These are phyloP conservation scores for Leccinum longicurvipes DNA, from an alignment of 768 basidiomycete species.

Conservation along the genomic window DNA sequence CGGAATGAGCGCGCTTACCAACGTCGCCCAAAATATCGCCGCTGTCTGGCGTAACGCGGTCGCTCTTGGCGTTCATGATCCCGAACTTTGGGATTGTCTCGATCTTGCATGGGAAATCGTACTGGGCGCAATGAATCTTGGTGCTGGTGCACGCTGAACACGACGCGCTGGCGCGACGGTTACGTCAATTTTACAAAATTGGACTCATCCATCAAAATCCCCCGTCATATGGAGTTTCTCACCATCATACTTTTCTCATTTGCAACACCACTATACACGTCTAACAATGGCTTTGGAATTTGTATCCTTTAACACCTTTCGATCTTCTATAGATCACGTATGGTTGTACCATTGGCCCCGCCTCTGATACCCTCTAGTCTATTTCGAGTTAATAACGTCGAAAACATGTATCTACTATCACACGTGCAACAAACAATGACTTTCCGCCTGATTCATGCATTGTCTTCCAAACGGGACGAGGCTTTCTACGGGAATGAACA, in stretches of 20 bases:
- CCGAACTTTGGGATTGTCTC: constrained; percentile 62
- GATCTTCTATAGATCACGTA: constrained; percentile 14
- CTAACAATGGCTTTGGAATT: constrained; percentile 17
- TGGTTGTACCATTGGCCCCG: constrained; percentile 20
- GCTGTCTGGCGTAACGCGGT: constrained; percentile 73
- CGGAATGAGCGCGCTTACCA: constrained; percentile 44
- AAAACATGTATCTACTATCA: constrained; percentile 30
- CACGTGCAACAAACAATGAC: constrained; percentile 11
- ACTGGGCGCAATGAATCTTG: constrained; percentile 55
- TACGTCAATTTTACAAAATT: constrained; percentile 18
- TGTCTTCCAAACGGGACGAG: not conserved
- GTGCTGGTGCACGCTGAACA: constrained; percentile 37
- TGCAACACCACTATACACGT: constrained; percentile 19
- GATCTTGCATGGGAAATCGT: constrained; percentile 68
- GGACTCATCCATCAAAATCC: constrained; percentile 15
- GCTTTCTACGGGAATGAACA: not conserved
- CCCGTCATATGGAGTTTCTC: constrained; percentile 17
- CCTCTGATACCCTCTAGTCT: constrained; percentile 30
- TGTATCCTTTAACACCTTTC: constrained; percentile 27
- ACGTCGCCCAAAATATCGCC: constrained; percentile 47
- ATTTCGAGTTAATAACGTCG: constrained; percentile 27
- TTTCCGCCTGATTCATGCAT: too few relatives aligned
- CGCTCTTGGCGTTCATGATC: constrained; percentile 65
- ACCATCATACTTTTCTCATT: constrained; percentile 24
- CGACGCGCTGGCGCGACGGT: constrained; percentile 21